Conservation (phyloP, 495 filamentous ascomycete species). For the Penicillium flavigenum region DNA sequence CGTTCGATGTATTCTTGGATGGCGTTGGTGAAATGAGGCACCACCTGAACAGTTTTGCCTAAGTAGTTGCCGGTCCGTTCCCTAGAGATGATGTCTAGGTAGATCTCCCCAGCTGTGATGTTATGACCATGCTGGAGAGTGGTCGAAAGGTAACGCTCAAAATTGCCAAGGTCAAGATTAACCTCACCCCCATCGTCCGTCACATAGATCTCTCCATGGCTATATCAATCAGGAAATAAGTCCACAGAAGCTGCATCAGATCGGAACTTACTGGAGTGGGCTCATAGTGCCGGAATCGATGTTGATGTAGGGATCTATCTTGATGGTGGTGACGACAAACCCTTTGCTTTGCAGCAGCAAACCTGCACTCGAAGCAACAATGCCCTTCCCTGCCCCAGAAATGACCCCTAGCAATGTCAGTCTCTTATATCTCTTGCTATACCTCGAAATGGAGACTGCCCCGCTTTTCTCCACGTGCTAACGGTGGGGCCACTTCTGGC, state of each 20-base stretch:
- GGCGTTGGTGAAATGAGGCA: conserved; percentile 81
- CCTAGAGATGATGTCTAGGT: conserved; percentile 72
- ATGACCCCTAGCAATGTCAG: conserved; percentile 56
- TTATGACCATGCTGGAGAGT: conserved; percentile 79
- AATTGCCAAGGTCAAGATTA: conserved; percentile 91
- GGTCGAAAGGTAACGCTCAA: conserved; percentile 79
- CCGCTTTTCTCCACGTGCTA: background rate
- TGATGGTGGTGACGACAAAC: conserved; percentile 58
- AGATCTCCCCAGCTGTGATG: conserved; percentile 94
- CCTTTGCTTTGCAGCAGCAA: conserved; percentile 77
- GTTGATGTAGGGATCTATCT: conserved; percentile 57
- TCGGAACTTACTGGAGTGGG: conserved; percentile 61
- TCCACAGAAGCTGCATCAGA: background rate
- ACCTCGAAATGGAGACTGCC: background rate
- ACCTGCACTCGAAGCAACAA: conserved; percentile 61
- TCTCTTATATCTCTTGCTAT: background rate
- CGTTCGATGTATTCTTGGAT: conserved; percentile 86
- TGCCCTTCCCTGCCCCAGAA: conserved; percentile 74
- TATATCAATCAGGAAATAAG: conserved; percentile 17
- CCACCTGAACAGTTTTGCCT: conserved; percentile 85
- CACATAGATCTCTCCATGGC: conserved; percentile 71
- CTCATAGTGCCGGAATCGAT: conserved; percentile 75
- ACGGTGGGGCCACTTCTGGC: background rate
- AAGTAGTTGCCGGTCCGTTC: conserved; percentile 79
- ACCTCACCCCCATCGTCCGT: conserved; percentile 72